Evolutionary conservation across 352 stramenopile species (phyloP).

Genomic region (Globisporangium okanoganense): DNA sequence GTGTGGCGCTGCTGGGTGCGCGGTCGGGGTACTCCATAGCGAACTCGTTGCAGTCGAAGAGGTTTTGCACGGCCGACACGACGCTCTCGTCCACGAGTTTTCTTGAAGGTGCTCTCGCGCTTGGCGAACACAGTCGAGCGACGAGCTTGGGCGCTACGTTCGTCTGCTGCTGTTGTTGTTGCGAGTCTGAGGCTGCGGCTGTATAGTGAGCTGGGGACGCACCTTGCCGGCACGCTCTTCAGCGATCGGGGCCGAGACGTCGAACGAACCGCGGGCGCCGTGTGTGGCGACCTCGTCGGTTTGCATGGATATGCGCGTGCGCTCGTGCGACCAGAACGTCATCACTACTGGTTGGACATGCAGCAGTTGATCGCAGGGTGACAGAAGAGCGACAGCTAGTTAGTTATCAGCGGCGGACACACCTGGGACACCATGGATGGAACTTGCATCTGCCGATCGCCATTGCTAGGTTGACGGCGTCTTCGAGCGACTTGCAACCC

Average conservation of each 20-base stretch:
- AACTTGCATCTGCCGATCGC: too few relatives aligned
- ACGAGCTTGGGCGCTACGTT: not conserved
- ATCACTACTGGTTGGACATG: not conserved
- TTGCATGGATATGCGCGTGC: conserved; percentile 27
- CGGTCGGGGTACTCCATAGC: conserved; percentile 58
- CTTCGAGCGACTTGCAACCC: too few relatives aligned
- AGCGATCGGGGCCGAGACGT: conserved; percentile 5
- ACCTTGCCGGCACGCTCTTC: conserved; percentile 1
- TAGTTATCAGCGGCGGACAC: not conserved
- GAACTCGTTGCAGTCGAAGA: conserved; percentile 52
- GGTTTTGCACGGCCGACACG: conserved; percentile 11
- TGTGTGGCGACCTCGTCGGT: conserved; percentile 5
- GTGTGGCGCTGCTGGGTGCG: conserved; percentile 21
- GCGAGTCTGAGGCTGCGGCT: not conserved
- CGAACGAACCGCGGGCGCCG: not conserved
- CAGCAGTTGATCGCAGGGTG: too few relatives aligned
- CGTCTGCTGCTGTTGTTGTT: conserved; percentile 5
- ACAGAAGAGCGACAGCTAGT: too few relatives aligned
- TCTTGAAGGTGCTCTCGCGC: conserved; percentile 26
- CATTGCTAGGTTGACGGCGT: too few relatives aligned
- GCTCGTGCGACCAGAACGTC: conserved; percentile 51
- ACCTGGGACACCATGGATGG: too few relatives aligned
- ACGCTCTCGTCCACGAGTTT: conserved; percentile 42
- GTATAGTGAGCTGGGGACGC: not conserved
- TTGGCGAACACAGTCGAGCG: conserved; percentile 12